These are phyloP conservation scores for Cryptococcus sp. DNA, from an alignment of 1,284 basidiomycete species.

Conservation along the genomic window DNA sequence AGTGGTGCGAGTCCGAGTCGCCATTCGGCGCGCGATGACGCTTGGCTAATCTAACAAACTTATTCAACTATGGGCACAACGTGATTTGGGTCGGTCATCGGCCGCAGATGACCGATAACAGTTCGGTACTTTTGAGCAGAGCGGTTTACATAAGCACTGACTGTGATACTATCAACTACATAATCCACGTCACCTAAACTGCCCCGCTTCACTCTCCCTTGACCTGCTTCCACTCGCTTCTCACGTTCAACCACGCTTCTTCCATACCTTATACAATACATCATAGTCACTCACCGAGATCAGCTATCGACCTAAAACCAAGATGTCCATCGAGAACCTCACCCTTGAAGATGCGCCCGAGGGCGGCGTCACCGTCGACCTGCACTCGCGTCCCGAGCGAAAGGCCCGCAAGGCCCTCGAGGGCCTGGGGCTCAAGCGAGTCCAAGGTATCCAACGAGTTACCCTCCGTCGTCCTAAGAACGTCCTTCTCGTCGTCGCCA, in stretches of 20 bases:
- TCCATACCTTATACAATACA: not conserved
- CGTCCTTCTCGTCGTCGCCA: conserved; percentile 88
- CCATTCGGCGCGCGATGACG: no score
- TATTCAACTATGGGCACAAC: not conserved
- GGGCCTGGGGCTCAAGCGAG: conserved; percentile 84
- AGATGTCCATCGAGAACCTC: conserved; percentile 62
- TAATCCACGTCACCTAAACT: conserved; percentile 17
- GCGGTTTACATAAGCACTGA: not conserved
- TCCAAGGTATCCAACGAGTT: conserved; percentile 90
- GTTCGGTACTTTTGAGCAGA: no score
- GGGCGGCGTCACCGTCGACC: conserved; percentile 80
- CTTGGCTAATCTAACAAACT: no score
- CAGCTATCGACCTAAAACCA: conserved; percentile 46
- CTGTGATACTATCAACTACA: not conserved
- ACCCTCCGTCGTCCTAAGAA: conserved; percentile 93
- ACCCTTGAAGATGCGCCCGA: conserved; percentile 60
- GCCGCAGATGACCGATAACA: not conserved
- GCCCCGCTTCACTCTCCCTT: conserved; percentile 2
- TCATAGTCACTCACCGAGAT: not conserved
- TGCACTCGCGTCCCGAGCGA: conserved; percentile 87
- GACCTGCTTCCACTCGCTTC: not conserved
- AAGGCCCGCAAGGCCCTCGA: conserved; percentile 85
- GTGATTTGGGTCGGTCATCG: not conserved
- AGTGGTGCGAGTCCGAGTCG: no score
- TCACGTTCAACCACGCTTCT: not conserved